A percentile compares a stretch with the other conserved stretches of the same genome.
Conservation (phyloP, 2,329 filamentous ascomycete species). For the Aspergillus sp. region DNA sequence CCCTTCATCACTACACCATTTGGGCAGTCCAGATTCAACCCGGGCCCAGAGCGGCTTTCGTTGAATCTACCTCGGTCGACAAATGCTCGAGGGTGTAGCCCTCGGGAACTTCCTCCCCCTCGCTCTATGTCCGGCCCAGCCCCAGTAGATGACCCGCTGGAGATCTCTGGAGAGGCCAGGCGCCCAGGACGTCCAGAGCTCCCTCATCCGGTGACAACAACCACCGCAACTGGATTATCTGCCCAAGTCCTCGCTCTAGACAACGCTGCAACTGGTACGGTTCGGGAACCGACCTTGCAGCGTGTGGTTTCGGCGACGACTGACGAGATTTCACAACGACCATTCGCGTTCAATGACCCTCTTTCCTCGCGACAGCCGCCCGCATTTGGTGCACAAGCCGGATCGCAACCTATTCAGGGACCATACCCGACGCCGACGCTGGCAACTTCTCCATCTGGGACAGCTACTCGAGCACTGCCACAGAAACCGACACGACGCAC, state of each 20-base stretch:
- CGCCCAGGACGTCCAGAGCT: conserved; percentile 25
- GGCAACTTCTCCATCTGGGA: conserved; percentile 14
- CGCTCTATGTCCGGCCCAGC: conserved; percentile 42
- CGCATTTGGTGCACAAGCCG: conserved; percentile 13
- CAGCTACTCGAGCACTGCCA: conserved; percentile 20
- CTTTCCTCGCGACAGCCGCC: conserved; percentile 14
- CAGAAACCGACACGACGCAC: conserved; percentile 40
- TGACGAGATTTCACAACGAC: conserved; percentile 12
- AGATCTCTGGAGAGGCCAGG: conserved; percentile 31
- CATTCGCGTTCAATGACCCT: conserved; percentile 13
- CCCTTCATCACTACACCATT: conserved; percentile 33
- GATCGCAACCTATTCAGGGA: conserved; percentile 14
- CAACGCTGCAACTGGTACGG: conserved; percentile 9
- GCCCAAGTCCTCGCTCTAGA: conserved; percentile 9
- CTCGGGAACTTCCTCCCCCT: conserved; percentile 34
- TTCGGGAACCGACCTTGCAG: conserved; percentile 10
- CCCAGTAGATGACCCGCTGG: conserved; percentile 31
- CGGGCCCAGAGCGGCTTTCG: conserved; percentile 29
- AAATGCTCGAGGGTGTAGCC: conserved; percentile 35
- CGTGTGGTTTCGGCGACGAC: conserved; percentile 9
- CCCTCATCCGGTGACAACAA: conserved; percentile 17
- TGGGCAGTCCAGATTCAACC: conserved; percentile 29
- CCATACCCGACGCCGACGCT: conserved; percentile 21
- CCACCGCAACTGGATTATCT: conserved; percentile 7
- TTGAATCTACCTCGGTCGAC: conserved; percentile 29